phyloP scores from a whole-genome alignment of 306 rosid species.

The Cicer cuneatum region DNA sequence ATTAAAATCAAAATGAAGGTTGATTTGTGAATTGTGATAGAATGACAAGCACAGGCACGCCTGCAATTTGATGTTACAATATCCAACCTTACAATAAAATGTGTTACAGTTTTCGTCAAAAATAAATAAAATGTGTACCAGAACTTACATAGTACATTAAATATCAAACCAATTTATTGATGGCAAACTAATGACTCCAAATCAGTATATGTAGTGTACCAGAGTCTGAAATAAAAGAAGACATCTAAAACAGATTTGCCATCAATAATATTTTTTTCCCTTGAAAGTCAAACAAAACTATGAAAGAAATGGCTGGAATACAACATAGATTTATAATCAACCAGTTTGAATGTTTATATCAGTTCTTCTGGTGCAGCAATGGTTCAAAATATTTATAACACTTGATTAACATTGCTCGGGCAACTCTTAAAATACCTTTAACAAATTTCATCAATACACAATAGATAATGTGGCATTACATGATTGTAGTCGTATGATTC shows the following conservation, averaged over 20 bases:
- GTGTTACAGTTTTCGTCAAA: constrained; percentile 5
- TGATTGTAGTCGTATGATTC: background rate
- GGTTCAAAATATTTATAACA: background rate
- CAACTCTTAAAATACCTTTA: background rate
- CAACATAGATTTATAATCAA: background rate
- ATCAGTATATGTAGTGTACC: background rate
- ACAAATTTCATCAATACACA: background rate
- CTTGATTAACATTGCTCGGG: background rate
- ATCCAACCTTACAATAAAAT: constrained; percentile 17
- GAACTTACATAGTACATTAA: background rate
- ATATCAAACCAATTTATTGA: background rate
- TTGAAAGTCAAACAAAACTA: background rate
- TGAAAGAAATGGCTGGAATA: background rate
- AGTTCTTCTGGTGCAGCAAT: background rate
- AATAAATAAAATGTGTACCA: constrained; percentile 7
- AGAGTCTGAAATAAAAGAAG: background rate
- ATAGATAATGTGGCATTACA: background rate
- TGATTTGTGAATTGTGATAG: background rate
- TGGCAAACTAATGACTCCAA: background rate
- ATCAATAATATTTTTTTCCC: background rate
- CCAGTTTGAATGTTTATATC: background rate
- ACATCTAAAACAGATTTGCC: background rate
- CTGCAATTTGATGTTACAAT: constrained; percentile 14
- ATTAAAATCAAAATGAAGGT: background rate
- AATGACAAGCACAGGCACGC: background rate